Percentiles rank a stretch among this genome's conserved stretches.
phyloP scores from a whole-genome alignment of 148 eudicot genomes.

The Amaranthus hypochondriacus region DNA sequence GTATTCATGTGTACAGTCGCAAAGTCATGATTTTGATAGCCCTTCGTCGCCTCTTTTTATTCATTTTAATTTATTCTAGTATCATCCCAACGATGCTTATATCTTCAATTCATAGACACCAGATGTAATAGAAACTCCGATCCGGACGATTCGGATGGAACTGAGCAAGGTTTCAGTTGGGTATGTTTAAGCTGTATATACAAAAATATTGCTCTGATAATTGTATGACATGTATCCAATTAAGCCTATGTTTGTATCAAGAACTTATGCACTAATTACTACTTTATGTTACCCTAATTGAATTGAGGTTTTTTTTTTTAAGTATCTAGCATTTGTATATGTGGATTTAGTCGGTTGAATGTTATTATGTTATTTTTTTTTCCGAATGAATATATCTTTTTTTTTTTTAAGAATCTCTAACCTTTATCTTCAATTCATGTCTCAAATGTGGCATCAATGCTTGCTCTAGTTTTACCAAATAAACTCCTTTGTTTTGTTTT shows the following conservation, averaged over 20 bases:
- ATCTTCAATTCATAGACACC: conserved; percentile 10
- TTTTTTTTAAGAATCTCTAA: too few species aligned
- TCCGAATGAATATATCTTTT: too few species aligned
- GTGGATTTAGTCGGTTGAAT: too few species aligned
- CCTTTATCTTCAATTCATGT: too few species aligned
- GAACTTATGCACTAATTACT: too few species aligned
- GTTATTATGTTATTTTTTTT: too few species aligned
- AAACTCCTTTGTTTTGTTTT: too few species aligned
- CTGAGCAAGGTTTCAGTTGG: background rate
- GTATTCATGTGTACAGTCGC: conserved; percentile 24
- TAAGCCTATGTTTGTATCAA: background rate
- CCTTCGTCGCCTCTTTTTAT: background rate
- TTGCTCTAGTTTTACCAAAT: too few species aligned
- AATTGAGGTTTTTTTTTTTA: too few species aligned
- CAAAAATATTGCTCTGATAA: background rate
- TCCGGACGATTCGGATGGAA: background rate
- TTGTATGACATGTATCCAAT: background rate
- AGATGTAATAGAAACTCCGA: background rate
- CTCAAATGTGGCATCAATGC: too few species aligned
- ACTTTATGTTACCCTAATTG: too few species aligned
- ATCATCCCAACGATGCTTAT: conserved; percentile 2
- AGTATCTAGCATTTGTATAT: too few species aligned
- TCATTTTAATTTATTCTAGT: background rate
- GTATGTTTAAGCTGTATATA: background rate
- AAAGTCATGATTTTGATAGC: background rate